These are phyloP conservation scores for Vanderwaltozyma yarrowii DNA, from an alignment of 805 yeast species.

Conservation along the genomic window DNA sequence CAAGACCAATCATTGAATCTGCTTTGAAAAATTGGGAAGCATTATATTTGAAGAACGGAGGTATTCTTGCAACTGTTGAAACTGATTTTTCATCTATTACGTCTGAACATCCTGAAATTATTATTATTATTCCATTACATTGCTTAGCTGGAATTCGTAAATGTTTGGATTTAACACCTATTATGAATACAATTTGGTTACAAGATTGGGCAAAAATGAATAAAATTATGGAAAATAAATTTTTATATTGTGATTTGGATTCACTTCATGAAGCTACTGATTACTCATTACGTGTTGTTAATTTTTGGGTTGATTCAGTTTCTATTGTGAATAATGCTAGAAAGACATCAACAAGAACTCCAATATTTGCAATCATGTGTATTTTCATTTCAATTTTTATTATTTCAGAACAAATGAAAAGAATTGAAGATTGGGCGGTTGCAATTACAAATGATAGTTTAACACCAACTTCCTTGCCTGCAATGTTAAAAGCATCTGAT, in stretches of 20 bases:
- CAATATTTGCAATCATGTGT: constrained; percentile 65
- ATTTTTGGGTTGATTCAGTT: constrained; percentile 66
- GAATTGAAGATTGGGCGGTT: constrained; percentile 43
- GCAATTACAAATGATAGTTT: constrained; percentile 27
- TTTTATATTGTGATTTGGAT: constrained; percentile 43
- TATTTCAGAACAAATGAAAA: constrained; percentile 48
- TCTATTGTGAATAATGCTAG: constrained; percentile 50
- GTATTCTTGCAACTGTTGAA: constrained; percentile 45
- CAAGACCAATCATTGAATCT: constrained; percentile 47
- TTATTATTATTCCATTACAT: constrained; percentile 55
- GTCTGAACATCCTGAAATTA: constrained; percentile 46
- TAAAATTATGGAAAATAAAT: constrained; percentile 31
- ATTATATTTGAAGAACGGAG: constrained; percentile 51
- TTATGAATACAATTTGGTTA: constrained; percentile 48
- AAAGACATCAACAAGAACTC: constrained; percentile 60
- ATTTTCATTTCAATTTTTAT: constrained; percentile 47
- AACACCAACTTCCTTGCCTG: constrained; percentile 31
- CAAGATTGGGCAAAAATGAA: constrained; percentile 67
- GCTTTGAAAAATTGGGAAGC: constrained; percentile 61
- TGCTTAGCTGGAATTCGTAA: constrained; percentile 59
- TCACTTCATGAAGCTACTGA: constrained; percentile 54
- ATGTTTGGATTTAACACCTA: constrained; percentile 50
- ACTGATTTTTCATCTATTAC: constrained; percentile 25
- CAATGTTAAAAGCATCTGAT: constrained; percentile 36
- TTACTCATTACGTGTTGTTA: constrained; percentile 47